Evolutionary conservation across 2,329 filamentous ascomycete species (phyloP).

Genomic region (Penicillium sp.): DNA sequence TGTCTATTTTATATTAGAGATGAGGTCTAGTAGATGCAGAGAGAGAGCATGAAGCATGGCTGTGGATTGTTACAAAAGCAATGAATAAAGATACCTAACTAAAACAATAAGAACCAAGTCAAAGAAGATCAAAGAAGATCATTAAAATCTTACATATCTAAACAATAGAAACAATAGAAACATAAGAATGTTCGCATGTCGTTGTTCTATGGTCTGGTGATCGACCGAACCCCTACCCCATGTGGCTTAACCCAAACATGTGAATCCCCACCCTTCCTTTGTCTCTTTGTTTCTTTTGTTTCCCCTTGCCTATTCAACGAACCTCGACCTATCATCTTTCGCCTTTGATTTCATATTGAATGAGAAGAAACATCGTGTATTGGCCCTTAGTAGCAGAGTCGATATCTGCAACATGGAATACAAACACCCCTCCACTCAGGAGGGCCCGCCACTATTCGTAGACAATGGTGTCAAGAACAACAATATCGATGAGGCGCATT

Average conservation of each 20-base stretch:
- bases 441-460: constrained; percentile 24
- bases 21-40: not conserved
- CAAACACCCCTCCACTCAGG: constrained; percentile 20
- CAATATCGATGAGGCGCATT: constrained; percentile 19
- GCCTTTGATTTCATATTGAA: not conserved
- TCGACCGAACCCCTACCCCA: constrained; percentile 22
- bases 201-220: constrained; percentile 16
- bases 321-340: not conserved
- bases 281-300: constrained; percentile 1
- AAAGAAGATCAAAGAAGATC: not conserved
- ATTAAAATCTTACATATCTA: not conserved
- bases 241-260: constrained; percentile 14
- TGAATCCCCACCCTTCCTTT: constrained; percentile 16
- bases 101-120: not conserved
- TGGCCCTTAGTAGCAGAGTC: constrained; percentile 12
- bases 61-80: not conserved
- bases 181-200: not conserved
- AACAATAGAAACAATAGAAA: not conserved
- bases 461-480: constrained; percentile 17
- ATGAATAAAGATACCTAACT: not conserved
- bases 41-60: not conserved
- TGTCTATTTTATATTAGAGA: not conserved
- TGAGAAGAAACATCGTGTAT: not conserved
- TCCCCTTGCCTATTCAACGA: constrained; percentile 5
- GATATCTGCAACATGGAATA: constrained; percentile 32